Base-by-base conservation (phyloP, 495 filamentous ascomycete species). In the Aspergillus coremiiformis region DNA sequence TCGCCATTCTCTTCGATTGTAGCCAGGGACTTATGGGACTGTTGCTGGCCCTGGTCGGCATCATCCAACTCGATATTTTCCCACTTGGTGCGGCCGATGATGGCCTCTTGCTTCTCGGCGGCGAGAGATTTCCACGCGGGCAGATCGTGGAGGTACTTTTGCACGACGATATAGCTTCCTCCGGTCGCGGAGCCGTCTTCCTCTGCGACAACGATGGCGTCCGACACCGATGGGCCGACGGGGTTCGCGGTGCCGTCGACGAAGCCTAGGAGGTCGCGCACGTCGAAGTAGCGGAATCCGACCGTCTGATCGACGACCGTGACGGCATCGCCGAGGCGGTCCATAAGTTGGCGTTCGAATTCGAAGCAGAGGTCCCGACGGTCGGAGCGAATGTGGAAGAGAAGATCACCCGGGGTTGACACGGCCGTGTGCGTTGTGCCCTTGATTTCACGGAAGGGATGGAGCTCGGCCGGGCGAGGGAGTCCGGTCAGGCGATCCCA, bases 171-270 rank as follows among this genome's bases (percentile, higher is more conserved):
- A 57, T 81, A 82, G 57, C 77, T 80, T 0, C 79, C 78, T 6
- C 74, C 75, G 2, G 56, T 15, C 8, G 64, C 54, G 20, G 62
- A 15, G 5, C 61, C 24, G 50, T 79, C 70, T 32, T 77, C 71
- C 46, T 71, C 60, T n/a, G 71, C 63, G 20, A 78, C 59, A 3
- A 80, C 63, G 19, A 78, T 55, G 3, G 77, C 67, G 6, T 58
- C 52, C 0, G 68, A 69, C 5, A 80, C 71, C 0, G 66, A 69
- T 2, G 67, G 63, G 0, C 78, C 78, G 15, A 80, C 71, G 1
- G 79, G 79, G 45, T 82, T 82, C 3, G 79, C 79, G 0, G 78
- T 82, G 1, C 79, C 78, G 32, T 82, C 79, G 5, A 82, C 78
- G 46, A 82, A 82, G 0, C 79, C 79, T 1, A 82, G 70, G 0